phyloP scores from a whole-genome alignment of 2,329 filamentous ascomycete species.

The Harringtonia lauricola region DNA sequence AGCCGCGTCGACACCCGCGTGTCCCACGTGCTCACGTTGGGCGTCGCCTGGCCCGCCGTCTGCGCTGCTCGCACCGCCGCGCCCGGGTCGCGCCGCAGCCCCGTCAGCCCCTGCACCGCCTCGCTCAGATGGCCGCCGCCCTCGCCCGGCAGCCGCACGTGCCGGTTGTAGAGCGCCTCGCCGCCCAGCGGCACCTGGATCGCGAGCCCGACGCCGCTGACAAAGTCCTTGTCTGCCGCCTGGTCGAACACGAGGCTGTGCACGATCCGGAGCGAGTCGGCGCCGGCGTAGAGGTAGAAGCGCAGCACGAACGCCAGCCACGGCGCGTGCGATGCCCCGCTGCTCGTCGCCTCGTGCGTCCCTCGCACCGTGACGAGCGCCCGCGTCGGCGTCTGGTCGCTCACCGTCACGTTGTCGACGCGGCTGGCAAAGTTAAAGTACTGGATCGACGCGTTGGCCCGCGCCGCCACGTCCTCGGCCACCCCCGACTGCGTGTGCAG shows the following conservation, averaged over 20 bases:
- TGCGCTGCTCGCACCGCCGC: constrained; percentile 35
- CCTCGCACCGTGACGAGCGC: too few relatives aligned
- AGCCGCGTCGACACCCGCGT: neutral
- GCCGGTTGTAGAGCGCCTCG: constrained; percentile 45
- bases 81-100: constrained; percentile 44
- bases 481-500: constrained; percentile 38
- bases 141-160: constrained; percentile 43
- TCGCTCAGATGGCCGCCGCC: constrained; percentile 45
- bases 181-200: constrained; percentile 42
- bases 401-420: constrained; percentile 39
- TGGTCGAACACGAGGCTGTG: constrained; percentile 48
- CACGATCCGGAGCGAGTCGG: constrained; percentile 40
- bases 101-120: constrained; percentile 48
- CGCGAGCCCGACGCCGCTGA: constrained; percentile 34
- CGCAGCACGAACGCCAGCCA: constrained; percentile 28
- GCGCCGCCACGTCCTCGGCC: constrained; percentile 24
- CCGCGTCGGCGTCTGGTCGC: too few relatives aligned
- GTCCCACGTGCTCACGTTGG: constrained; percentile 12
- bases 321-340: constrained; percentile 6
- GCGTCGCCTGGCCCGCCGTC: constrained; percentile 8
- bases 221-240: constrained; percentile 23
- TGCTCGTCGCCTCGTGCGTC: constrained; percentile 30
- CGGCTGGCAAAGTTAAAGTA: constrained; percentile 36
- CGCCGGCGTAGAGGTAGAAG: constrained; percentile 48
- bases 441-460: constrained; percentile 21